Evolutionary conservation across 352 stramenopile genomes (phyloP).

Genomic region (Phytophthora ohioensis): DNA sequence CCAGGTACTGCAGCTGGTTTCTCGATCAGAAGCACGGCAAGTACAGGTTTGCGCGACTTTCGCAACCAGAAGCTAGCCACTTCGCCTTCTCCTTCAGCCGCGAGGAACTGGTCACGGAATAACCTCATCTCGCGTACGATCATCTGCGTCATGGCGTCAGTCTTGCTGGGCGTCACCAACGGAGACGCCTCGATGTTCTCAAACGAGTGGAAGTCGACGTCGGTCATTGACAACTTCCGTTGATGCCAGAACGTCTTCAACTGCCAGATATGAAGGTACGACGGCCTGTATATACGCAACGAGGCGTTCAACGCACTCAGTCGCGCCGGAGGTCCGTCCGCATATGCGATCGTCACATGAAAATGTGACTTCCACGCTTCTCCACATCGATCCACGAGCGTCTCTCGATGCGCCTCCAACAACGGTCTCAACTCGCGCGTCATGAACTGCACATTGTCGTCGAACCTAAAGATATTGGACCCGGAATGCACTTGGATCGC

Average conservation of each 20-base stretch:
- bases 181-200: conserved; percentile 98
- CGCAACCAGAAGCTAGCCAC: conserved; percentile 97
- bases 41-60: conserved; percentile 98
- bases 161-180: conserved; percentile 82
- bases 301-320: conserved; percentile 97
- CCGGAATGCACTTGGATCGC: conserved; percentile 96
- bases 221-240: conserved; percentile 93
- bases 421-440: conserved; percentile 94
- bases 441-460: conserved; percentile 98
- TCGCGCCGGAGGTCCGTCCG: conserved; percentile 95
- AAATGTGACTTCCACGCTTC: conserved; percentile 96
- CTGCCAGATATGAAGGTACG: conserved; percentile 98
- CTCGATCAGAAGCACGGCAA: conserved; percentile 97
- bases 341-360: conserved; percentile 96
- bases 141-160: conserved; percentile 83
- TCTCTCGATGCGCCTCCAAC: conserved; percentile 95
- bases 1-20: conserved; percentile 61
- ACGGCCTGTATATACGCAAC: conserved; percentile 94
- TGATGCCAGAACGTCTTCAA: conserved; percentile 99
- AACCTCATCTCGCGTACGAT: conserved; percentile 94
- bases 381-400: conserved; percentile 90
- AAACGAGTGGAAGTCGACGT: conserved; percentile 97
- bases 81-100: conserved; percentile 83
- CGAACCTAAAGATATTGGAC: conserved; percentile 96
- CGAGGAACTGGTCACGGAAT: conserved; percentile 87